Evolutionary conservation across 441 rosid genomes (phyloP), one percentile per base, ranked within the genome.

Genomic region (Sinapis alba): DNA sequence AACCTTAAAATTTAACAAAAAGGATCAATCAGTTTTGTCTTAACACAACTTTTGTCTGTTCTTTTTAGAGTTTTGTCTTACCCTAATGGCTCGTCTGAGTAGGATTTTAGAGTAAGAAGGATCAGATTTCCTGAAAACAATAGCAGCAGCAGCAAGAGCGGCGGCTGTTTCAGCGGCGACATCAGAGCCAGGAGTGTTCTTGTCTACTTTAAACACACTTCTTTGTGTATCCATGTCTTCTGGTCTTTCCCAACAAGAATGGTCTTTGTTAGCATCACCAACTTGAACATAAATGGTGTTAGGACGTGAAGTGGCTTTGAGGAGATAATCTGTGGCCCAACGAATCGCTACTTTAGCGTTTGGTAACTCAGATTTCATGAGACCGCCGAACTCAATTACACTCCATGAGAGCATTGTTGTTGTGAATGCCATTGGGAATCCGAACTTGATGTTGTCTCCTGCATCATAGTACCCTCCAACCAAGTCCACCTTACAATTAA

Each of bases 391-490:
- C 84, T 89, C 92, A 75, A 89, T 82, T 11, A 88, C 92, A 68
- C 90, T 87, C 94, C 94, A 87, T 8, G 94, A 87, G 8, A 89
- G 86, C 94, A 89, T 88, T n/a, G 92, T 85, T 53, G 90, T 83
- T 59, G 92, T 89, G 82, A 89, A 89, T 16, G 94, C 94, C 94
- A 89, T 85, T 32, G 94, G 94, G 66, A 89, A 88, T 60, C 92
- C 94, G 59, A 89, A 89, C 78, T 89, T 89, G 65, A 89, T 88
- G 28, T 89, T 89, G 80, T 89, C 94, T 67, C 94, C 92, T 58
- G 94, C 92, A 80, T 89, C 94, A 69, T 88, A 88, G 84, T 89
- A 89, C 30, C 94, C 92, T 34, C 94, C 94, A 7, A 88, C 94
- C 86, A 89, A 79, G 73, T 89, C 90, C 56, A 89, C 90, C 38